These are phyloP conservation scores for Saposhnikovia divaricata DNA, from an alignment of 129 eudicot genomes.

Conservation along the genomic window DNA sequence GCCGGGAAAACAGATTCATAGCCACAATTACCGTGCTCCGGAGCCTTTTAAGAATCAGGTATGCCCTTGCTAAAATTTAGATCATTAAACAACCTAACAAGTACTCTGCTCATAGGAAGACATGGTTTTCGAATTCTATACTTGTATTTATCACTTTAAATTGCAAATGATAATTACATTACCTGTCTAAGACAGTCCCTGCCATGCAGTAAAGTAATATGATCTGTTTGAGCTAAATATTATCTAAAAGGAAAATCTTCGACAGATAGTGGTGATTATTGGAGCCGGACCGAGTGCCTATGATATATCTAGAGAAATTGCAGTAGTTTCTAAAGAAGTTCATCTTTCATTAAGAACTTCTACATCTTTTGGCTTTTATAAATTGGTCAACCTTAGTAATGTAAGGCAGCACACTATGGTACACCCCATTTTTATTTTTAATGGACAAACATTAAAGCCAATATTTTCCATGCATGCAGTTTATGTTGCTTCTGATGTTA, in stretches of 20 bases:
- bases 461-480: slow-evolving; percentile 33
- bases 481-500: slow-evolving; percentile 53
- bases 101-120: no score
- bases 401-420: slow-evolving; percentile 58
- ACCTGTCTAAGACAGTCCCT: no score
- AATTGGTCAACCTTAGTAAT: slow-evolving; percentile 31
- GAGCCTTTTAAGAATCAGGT: no score
- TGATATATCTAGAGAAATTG: slow-evolving; percentile 43
- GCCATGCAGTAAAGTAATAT: no score
- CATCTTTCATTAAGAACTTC: slow-evolving; percentile 49
- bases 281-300: slow-evolving; percentile 61
- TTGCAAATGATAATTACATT: no score
- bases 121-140: no score
- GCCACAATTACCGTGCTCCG: no score
- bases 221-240: no score
- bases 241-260: neutral
- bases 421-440: neutral
- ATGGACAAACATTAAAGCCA: neutral
- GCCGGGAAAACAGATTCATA: no score
- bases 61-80: no score
- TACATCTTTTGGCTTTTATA: slow-evolving; percentile 19
- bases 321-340: slow-evolving; percentile 56
- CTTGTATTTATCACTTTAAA: no score
- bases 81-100: no score
- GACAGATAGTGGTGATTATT: slow-evolving; percentile 61